These are phyloP conservation scores for Sporisorium reilianum DNA, from an alignment of 1,284 basidiomycete genomes.

Conservation along the genomic window DNA sequence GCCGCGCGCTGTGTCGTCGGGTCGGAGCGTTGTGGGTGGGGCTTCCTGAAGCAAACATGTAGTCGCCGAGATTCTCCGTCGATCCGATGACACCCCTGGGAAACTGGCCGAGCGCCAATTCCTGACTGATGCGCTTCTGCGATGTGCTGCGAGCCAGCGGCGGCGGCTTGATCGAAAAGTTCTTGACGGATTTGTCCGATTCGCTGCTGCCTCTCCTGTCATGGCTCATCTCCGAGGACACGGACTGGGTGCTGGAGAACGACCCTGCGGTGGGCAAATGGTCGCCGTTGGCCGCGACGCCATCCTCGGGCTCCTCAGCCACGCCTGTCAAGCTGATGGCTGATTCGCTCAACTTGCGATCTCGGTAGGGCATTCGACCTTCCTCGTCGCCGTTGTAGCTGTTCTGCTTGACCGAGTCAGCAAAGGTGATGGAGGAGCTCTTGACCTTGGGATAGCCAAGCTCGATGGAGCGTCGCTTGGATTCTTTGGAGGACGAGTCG, in stretches of 20 bases:
- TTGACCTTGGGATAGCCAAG: constrained; percentile 16
- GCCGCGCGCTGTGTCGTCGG: constrained; percentile 57
- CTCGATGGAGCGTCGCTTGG: constrained; percentile 42
- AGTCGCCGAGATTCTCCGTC: constrained; percentile 51
- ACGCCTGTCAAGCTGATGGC: constrained; percentile 60
- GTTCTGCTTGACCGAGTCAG: constrained; percentile 46
- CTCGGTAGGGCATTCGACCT: constrained; percentile 54
- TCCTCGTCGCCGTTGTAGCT: constrained; percentile 53
- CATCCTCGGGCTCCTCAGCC: constrained; percentile 56
- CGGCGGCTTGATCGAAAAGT: constrained; percentile 18
- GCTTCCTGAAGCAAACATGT: constrained; percentile 34
- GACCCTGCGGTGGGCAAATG: constrained; percentile 14
- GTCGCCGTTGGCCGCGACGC: constrained; percentile 7
- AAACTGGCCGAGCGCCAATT: constrained; percentile 53
- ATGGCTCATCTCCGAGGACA: constrained; percentile 14
- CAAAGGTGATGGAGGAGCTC: constrained; percentile 53
- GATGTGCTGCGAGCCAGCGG: constrained; percentile 48
- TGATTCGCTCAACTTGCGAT: constrained; percentile 63
- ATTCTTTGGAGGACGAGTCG: constrained; percentile 7
- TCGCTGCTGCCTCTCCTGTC: constrained; percentile 47
- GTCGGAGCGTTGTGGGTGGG: constrained; percentile 52
- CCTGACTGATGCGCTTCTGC: constrained; percentile 60
- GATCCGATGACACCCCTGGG: constrained; percentile 46
- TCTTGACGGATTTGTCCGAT: constrained; percentile 42
- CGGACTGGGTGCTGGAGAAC: constrained; percentile 23